These are phyloP conservation scores for Irpex rosettiformis DNA, from an alignment of 1,284 basidiomycete genomes.

Conservation along the genomic window DNA sequence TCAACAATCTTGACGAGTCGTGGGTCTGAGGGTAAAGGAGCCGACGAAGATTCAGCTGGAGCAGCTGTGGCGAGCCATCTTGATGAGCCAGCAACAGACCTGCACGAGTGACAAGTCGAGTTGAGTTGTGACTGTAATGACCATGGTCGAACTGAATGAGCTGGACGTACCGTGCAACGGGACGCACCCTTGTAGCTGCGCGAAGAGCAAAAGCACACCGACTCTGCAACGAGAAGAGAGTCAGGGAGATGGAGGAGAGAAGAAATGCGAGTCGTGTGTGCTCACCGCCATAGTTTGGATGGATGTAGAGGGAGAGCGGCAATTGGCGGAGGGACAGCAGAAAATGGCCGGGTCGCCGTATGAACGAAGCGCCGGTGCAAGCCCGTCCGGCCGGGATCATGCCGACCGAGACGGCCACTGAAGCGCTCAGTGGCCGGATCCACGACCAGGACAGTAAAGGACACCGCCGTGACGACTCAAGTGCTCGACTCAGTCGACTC, in stretches of 20 bases:
- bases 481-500: too few relatives aligned
- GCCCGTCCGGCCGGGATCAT: not conserved
- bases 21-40: slow-evolving; percentile 51
- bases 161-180: slow-evolving; percentile 29
- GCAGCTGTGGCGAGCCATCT: slow-evolving; percentile 40
- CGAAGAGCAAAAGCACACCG: slow-evolving; percentile 47
- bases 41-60: slow-evolving; percentile 39
- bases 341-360: slow-evolving; percentile 13
- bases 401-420: not conserved
- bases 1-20: slow-evolving; percentile 87
- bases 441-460: too few relatives aligned
- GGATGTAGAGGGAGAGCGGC: slow-evolving; percentile 13
- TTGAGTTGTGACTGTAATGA: not conserved
- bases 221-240: slow-evolving; percentile 30
- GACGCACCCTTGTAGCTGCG: slow-evolving; percentile 39
- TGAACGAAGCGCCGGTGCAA: slow-evolving; percentile 12
- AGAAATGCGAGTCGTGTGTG: slow-evolving; percentile 3
- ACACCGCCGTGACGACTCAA: too few relatives aligned
- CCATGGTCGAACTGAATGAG: slow-evolving; percentile 16
- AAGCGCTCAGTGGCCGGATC: not conserved
- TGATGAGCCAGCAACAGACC: slow-evolving; percentile 23
- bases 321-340: slow-evolving; percentile 15
- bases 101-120: slow-evolving; percentile 1
- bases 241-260: slow-evolving; percentile 6
- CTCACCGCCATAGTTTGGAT: slow-evolving; percentile 30